These are phyloP conservation scores for Penicillium egyptiacum DNA, from an alignment of 495 filamentous ascomycete species.

Conservation along the genomic window DNA sequence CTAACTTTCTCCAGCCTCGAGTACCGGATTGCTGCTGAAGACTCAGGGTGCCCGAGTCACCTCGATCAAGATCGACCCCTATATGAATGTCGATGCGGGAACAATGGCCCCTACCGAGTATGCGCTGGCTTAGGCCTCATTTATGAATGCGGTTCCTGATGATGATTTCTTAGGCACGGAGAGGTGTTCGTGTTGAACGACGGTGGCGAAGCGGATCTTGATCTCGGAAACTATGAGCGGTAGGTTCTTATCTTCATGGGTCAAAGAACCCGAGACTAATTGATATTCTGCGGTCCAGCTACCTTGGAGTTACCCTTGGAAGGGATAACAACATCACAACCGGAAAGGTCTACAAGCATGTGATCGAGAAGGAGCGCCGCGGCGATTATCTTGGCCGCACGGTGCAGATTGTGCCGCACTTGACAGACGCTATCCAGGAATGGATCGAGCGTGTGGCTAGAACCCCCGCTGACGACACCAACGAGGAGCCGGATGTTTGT, in stretches of 20 bases:
- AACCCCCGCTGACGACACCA: conserved; percentile 84
- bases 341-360: conserved; percentile 89
- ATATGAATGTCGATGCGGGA: conserved; percentile 70
- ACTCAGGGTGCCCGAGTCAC: conserved; percentile 72
- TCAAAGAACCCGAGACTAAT: conserved; percentile 87
- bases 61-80: conserved; percentile 63
- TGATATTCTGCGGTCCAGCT: conserved; percentile 6
- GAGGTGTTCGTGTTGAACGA: conserved; percentile 75
- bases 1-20: conserved; percentile 43
- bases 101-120: conserved; percentile 78
- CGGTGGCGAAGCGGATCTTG: conserved; percentile 83
- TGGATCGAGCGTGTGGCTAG: conserved; percentile 87
- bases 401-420: conserved; percentile 89
- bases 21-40: conserved; percentile 73
- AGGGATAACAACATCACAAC: conserved; percentile 50
- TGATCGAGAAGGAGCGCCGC: conserved; percentile 74
- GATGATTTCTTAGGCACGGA: conserved; percentile 53
- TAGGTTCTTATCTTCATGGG: conserved; percentile 69
- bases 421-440: conserved; percentile 87
- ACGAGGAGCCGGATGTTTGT: conserved; percentile 84
- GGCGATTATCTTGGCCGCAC: conserved; percentile 91
- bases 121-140: conserved; percentile 19
- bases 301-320: conserved; percentile 27
- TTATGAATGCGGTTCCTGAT: background rate
- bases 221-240: conserved; percentile 95